phyloP scores from a whole-genome alignment of 2,329 filamentous ascomycete genomes.

The Byssoonygena ceratinophila region DNA sequence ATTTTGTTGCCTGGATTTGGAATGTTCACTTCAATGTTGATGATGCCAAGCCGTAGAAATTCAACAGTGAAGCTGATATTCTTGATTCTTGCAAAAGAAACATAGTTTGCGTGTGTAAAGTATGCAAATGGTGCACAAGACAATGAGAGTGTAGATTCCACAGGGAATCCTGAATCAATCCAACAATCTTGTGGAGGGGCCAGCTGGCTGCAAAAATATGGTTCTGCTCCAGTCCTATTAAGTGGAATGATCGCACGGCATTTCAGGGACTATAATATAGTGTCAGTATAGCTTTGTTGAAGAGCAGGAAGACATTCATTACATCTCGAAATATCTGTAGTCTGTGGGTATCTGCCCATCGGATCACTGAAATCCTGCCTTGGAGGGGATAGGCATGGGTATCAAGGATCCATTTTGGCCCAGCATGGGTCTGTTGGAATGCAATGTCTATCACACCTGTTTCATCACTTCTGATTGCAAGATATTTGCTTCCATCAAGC shows the following conservation, averaged over 20 bases:
- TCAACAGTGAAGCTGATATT: too few species aligned
- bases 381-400: slow-evolving; percentile 3
- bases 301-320: not conserved
- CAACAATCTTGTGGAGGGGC: too few species aligned
- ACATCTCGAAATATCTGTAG: slow-evolving; percentile 8
- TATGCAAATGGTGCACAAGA: too few species aligned
- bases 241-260: slow-evolving; percentile 14
- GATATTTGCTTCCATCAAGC: slow-evolving; percentile 9
- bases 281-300: not conserved
- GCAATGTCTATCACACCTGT: slow-evolving; percentile 14
- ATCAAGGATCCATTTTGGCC: slow-evolving; percentile 12
- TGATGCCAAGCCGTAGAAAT: too few species aligned
- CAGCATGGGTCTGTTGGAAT: slow-evolving; percentile 1
- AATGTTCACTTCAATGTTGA: too few species aligned
- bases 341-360: not conserved
- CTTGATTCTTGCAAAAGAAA: too few species aligned
- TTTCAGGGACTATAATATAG: slow-evolving; percentile 10
- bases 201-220: too few species aligned
- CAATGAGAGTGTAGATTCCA: too few species aligned
- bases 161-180: too few species aligned
- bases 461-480: slow-evolving; percentile 12
- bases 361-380: not conserved
- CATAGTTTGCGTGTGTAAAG: too few species aligned
- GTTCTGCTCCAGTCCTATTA: too few species aligned
- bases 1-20: too few species aligned